Evolutionary conservation across 345 rosid genomes (phyloP).

Genomic region (Lagerstroemia speciosa): DNA sequence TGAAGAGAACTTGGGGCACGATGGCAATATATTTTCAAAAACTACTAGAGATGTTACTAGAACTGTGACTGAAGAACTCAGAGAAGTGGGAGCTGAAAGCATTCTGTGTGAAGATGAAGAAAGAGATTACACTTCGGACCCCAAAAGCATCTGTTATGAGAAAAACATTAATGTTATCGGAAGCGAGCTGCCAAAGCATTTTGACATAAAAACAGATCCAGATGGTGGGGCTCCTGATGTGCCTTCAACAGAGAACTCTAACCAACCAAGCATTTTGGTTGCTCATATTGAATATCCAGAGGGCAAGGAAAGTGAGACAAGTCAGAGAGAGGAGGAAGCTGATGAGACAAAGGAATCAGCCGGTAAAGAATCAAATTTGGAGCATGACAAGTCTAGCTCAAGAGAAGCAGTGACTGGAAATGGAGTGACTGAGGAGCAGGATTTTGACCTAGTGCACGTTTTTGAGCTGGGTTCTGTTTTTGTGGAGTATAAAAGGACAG

Average conservation of each 20-base stretch:
- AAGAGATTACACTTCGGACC: conserved; percentile 14
- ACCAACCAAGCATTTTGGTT: conserved; percentile 14
- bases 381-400: conserved; percentile 12
- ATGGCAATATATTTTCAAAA: neutral
- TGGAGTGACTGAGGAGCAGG: conserved; percentile 21
- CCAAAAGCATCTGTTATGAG: conserved; percentile 11
- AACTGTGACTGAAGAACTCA: conserved; percentile 4
- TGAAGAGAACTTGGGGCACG: conserved; percentile 2
- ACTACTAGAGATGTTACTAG: conserved; percentile 7
- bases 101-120: neutral
- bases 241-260: conserved; percentile 8
- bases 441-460: conserved; percentile 15
- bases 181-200: conserved; percentile 17
- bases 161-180: conserved; percentile 13
- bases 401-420: conserved; percentile 14
- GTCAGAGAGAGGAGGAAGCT: conserved; percentile 7
- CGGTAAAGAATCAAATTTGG: conserved; percentile 16
- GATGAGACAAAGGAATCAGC: conserved; percentile 13
- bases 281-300: conserved; percentile 18
- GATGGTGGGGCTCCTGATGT: conserved; percentile 12
- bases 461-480: conserved; percentile 63
- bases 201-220: conserved; percentile 15
- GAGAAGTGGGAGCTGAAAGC: conserved; percentile 9
- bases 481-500: conserved; percentile 70
- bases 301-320: conserved; percentile 8